These are phyloP conservation scores for Dryas alaskensis DNA, from an alignment of 306 rosid genomes.

Conservation along the genomic window DNA sequence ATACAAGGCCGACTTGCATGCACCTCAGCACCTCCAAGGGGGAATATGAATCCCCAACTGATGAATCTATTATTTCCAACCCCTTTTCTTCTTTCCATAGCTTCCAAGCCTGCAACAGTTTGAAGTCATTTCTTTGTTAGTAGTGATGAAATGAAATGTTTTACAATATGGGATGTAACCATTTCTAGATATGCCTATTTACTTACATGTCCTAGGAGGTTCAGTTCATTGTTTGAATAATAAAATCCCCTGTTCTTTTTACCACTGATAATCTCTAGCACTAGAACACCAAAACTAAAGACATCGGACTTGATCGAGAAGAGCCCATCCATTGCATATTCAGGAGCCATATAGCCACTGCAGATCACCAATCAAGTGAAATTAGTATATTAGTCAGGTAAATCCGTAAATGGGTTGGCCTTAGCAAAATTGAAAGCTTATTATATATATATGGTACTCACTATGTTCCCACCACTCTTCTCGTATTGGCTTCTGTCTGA, in stretches of 20 bases:
- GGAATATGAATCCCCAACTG: conserved; percentile 37
- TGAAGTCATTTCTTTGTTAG: not conserved
- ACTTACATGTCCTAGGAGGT: conserved; percentile 60
- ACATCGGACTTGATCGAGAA: conserved; percentile 74
- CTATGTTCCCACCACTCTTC: conserved; percentile 81
- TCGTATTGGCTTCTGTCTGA: conserved; percentile 63
- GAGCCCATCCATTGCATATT: conserved; percentile 70
- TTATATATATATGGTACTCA: conserved; percentile 33
- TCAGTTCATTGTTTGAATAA: conserved; percentile 44
- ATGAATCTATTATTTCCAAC: conserved; percentile 56
- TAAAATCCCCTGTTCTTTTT: conserved; percentile 64
- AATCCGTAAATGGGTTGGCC: not conserved
- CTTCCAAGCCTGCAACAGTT: conserved; percentile 58
- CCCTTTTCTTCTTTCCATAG: conserved; percentile 60
- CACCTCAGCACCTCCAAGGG: conserved; percentile 61
- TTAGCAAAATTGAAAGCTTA: not conserved
- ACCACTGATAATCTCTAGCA: conserved; percentile 60
- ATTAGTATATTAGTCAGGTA: not conserved
- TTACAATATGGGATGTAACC: not conserved
- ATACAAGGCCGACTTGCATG: conserved; percentile 48
- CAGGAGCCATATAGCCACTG: conserved; percentile 85
- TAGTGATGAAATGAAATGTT: not conserved
- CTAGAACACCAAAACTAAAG: conserved; percentile 75
- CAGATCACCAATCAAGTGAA: conserved; percentile 3
- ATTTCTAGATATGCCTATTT: not conserved